Evolutionary conservation across 108 stramenopile species (phyloP).

Genomic region (Cyclotella atomus): DNA sequence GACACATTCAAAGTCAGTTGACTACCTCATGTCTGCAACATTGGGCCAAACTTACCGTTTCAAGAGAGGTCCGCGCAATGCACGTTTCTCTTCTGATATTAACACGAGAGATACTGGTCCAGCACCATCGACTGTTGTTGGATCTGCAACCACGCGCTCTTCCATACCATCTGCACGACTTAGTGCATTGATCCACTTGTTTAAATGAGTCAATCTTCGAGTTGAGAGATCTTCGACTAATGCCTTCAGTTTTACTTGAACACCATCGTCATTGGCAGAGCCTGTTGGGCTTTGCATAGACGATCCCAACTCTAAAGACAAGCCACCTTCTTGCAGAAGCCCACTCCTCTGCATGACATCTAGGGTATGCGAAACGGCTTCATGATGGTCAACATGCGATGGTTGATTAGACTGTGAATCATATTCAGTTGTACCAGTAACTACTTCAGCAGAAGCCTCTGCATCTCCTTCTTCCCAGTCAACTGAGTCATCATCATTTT

Average conservation of each 20-base stretch:
- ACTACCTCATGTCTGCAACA: too few relatives aligned
- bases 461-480: conserved; percentile 51
- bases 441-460: background rate
- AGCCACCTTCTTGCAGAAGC: conserved; percentile 32
- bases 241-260: conserved; percentile 22
- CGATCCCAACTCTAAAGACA: conserved; percentile 15
- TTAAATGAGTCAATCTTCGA: conserved; percentile 23
- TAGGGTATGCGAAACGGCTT: conserved; percentile 41
- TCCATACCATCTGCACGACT: conserved; percentile 45
- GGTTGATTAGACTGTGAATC: background rate
- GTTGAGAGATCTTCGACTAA: conserved; percentile 16
- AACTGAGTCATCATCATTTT: conserved; percentile 41
- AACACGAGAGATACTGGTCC: conserved; percentile 32
- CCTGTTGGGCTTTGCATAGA: background rate
- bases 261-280: background rate
- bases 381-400: conserved; percentile 14
- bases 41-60: too few relatives aligned
- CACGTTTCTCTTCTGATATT: conserved; percentile 26
- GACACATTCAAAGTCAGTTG: too few relatives aligned
- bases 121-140: background rate
- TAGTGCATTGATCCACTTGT: conserved; percentile 44
- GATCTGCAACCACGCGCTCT: conserved; percentile 38
- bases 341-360: conserved; percentile 43
- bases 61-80: conserved; percentile 17
- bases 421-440: background rate